Evolutionary conservation across 768 basidiomycete genomes (phyloP).

Genomic region (Lactarius quietus): DNA sequence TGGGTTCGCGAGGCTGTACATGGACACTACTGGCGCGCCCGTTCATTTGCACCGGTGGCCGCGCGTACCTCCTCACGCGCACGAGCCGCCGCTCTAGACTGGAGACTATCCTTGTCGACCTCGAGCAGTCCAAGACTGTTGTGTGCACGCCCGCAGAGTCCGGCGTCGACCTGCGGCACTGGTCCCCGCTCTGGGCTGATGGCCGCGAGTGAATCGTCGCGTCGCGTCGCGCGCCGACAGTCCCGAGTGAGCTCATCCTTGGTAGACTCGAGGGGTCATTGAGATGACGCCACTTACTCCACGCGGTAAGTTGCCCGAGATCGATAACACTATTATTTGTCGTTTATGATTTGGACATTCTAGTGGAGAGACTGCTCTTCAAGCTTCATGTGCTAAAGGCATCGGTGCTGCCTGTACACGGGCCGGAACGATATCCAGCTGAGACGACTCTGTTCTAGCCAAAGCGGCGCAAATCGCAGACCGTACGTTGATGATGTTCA

Average conservation of each 20-base stretch:
- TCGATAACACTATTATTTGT: neutral
- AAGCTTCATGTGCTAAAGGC: slow-evolving; percentile 15
- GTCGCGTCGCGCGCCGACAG: slow-evolving; percentile 23
- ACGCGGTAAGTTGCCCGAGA: slow-evolving; percentile 13
- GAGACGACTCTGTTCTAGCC: slow-evolving; percentile 24
- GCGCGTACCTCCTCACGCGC: slow-evolving; percentile 22
- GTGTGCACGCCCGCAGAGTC: slow-evolving; percentile 16
- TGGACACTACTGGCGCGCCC: slow-evolving; percentile 30
- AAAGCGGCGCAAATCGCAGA: slow-evolving; percentile 6
- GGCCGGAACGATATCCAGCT: slow-evolving; percentile 23
- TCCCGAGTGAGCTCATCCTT: slow-evolving; percentile 27
- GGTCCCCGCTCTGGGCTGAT: slow-evolving; percentile 25
- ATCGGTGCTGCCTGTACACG: slow-evolving; percentile 15
- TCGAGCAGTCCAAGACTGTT: slow-evolving; percentile 22
- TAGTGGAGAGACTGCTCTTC: slow-evolving; percentile 21
- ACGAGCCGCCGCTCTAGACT: slow-evolving; percentile 28
- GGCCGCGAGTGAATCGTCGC: slow-evolving; percentile 23
- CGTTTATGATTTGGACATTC: neutral
- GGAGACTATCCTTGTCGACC: slow-evolving; percentile 27
- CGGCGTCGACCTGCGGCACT: slow-evolving; percentile 22
- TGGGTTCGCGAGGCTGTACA: slow-evolving; percentile 36
- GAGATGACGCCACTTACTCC: slow-evolving; percentile 19
- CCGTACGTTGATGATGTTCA: slow-evolving; percentile 26
- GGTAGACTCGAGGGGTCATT: slow-evolving; percentile 24
- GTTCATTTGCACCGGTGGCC: slow-evolving; percentile 26